These are phyloP conservation scores for Jacaranda copaia DNA, from an alignment of 257 asterid species.

Conservation along the genomic window DNA sequence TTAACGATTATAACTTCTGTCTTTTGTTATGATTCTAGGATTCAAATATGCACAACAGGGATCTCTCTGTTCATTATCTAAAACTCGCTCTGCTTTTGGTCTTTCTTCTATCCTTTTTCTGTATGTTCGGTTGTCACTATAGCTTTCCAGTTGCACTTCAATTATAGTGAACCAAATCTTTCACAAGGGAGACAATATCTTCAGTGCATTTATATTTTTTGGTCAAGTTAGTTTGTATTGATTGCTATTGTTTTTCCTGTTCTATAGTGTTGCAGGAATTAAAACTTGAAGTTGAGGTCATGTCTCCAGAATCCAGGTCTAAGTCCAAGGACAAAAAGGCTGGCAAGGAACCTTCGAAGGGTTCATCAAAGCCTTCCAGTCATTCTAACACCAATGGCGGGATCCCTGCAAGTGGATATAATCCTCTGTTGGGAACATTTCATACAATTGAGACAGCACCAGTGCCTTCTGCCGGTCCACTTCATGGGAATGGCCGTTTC, in stretches of 20 bases:
- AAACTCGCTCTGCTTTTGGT: background rate
- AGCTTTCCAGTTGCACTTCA: constrained; percentile 4
- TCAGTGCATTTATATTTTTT: constrained; percentile 6
- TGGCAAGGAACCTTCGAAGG: constrained; percentile 72
- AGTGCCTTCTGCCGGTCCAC: constrained; percentile 54
- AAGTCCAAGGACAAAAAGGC: constrained; percentile 83
- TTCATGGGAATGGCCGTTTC: constrained; percentile 77
- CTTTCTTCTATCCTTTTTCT: constrained; percentile 10
- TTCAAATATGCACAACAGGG: background rate
- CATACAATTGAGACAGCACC: constrained; percentile 73
- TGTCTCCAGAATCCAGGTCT: constrained; percentile 82
- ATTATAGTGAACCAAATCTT: constrained; percentile 9
- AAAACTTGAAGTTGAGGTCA: constrained; percentile 43
- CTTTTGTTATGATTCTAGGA: background rate
- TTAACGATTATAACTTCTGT: background rate
- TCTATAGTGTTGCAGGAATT: constrained; percentile 46
- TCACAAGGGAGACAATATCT: constrained; percentile 3
- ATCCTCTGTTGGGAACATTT: constrained; percentile 79
- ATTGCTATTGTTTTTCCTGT: constrained; percentile 34
- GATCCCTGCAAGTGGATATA: constrained; percentile 77
- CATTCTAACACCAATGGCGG: constrained; percentile 62
- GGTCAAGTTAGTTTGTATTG: constrained; percentile 29
- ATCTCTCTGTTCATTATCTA: background rate
- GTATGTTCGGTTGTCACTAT: background rate
- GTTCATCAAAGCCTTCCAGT: constrained; percentile 66